Base-by-base conservation (phyloP, 106 monocot genomes). In the Dioscorea dumetorum region DNA sequence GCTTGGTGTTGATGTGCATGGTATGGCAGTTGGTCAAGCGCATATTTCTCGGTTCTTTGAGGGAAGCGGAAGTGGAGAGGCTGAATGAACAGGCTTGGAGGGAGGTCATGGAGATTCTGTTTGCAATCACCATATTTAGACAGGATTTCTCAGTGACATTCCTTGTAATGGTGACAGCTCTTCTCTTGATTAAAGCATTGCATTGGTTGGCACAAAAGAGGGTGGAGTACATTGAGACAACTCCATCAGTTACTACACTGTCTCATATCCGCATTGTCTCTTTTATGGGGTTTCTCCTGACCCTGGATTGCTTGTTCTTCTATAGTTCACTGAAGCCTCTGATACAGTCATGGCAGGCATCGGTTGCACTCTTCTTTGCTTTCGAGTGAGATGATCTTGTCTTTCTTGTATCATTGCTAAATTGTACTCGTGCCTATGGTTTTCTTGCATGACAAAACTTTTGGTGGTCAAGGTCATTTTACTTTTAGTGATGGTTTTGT, bases 161-260 rank as follows among this genome's bases (percentile, higher is more conserved):
- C 74, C 79, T 95, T 54, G 85, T 70, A 18, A 88, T 91, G 88
- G 83, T 95, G 8, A 86, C 95, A 10, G 82, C 86, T 33, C 86
- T 95, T 58, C 70, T 95, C 23, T 34, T 95, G 71, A 84, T 95
- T 63, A 95, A 95, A 75, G 83, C 88, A 6, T 72, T 88, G 70
- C 95, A 95, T 61, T 95, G 95, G 95, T 67, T 95, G 60, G 91
- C 88, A 19, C 95, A 95, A 59, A 95, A 95, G 82, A 81, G 95
- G 60, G 91, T 95, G 14, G 91, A 95, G 54, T 86, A 95, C 48
- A 88, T 95, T 61, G 95, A 95, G 78, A 95, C 86, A 3, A 95
- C 95, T 69, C 95, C 95, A 41, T 79, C 91, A 32, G 86, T 95
- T 50, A 64, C 91, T 15, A 75, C 74, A 68, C 56, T 91, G 28